Conservation (phyloP, 2,329 filamentous ascomycete species). For the Pestalotiopsis fici region DNA sequence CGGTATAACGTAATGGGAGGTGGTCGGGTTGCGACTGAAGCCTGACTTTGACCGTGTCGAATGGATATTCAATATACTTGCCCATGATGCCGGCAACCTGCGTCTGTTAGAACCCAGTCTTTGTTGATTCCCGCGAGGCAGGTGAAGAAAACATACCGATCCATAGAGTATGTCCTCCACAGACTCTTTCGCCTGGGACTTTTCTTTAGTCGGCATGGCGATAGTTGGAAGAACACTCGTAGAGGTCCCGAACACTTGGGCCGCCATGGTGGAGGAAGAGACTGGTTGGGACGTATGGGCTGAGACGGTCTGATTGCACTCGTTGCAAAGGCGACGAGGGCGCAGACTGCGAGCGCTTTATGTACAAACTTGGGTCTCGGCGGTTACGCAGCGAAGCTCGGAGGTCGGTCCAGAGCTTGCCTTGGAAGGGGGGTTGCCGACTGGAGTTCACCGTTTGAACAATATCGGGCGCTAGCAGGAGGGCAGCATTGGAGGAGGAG, state of each 20-base stretch:
- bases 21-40: constrained; percentile 93
- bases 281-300: neutral
- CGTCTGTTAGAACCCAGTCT: constrained; percentile 14
- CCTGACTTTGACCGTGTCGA: constrained; percentile 97
- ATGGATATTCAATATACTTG: constrained; percentile 97
- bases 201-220: constrained; percentile 10
- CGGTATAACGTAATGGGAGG: constrained; percentile 77
- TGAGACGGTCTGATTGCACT: no score
- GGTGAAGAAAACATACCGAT: constrained; percentile 59
- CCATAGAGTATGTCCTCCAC: constrained; percentile 87
- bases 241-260: constrained; percentile 20
- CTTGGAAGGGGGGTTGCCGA: neutral
- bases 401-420: neutral
- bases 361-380: neutral
- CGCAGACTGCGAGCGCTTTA: neutral
- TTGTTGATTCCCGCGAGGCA: neutral
- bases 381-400: neutral
- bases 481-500: neutral
- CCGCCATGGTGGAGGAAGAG: constrained; percentile 23
- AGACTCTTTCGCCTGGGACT: constrained; percentile 59
- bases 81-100: constrained; percentile 83
- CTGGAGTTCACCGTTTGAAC: neutral
- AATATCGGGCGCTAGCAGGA: neutral
- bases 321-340: neutral
- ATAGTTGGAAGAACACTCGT: constrained; percentile 19